Conservation (phyloP, 805 yeast genomes). For the Isabelozyma pseudorhagii region DNA sequence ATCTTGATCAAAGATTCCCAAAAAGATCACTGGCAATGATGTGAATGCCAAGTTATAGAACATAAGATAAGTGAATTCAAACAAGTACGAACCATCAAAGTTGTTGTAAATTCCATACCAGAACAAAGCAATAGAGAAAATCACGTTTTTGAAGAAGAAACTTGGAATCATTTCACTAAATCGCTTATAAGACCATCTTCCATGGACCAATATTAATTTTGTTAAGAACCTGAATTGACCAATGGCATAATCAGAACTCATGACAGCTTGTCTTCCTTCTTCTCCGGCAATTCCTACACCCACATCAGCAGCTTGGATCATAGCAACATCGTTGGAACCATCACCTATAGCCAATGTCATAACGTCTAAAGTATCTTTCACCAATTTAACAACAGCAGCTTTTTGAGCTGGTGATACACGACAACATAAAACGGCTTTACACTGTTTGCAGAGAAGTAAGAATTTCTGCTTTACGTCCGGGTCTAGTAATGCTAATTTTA, state of each 20-base stretch:
- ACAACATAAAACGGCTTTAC: slow-evolving; percentile 80
- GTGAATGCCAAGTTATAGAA: slow-evolving; percentile 82
- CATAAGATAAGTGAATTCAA: slow-evolving; percentile 76
- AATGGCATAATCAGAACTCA: slow-evolving; percentile 84
- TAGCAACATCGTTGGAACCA: slow-evolving; percentile 87
- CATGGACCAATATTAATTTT: slow-evolving; percentile 69
- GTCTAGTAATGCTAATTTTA: slow-evolving; percentile 42
- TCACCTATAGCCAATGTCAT: slow-evolving; percentile 89
- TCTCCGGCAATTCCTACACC: slow-evolving; percentile 92
- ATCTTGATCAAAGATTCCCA: slow-evolving; percentile 81
- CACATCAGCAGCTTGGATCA: slow-evolving; percentile 85
- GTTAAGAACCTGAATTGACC: slow-evolving; percentile 77
- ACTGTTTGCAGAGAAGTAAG: slow-evolving; percentile 69
- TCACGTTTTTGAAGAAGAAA: slow-evolving; percentile 76
- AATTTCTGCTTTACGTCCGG: slow-evolving; percentile 53
- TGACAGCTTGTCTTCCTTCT: slow-evolving; percentile 86
- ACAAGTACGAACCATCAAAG: slow-evolving; percentile 77
- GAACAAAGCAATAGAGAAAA: slow-evolving; percentile 68
- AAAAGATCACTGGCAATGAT: slow-evolving; percentile 72
- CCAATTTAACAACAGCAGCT: slow-evolving; percentile 77
- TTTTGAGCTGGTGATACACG: slow-evolving; percentile 88
- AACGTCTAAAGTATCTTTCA: slow-evolving; percentile 69
- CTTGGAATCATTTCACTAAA: slow-evolving; percentile 80
- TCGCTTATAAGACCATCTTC: slow-evolving; percentile 84
- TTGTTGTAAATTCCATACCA: slow-evolving; percentile 77